Evolutionary conservation across 805 yeast species (phyloP).

Genomic region (Sugiyamaella valdiviana): DNA sequence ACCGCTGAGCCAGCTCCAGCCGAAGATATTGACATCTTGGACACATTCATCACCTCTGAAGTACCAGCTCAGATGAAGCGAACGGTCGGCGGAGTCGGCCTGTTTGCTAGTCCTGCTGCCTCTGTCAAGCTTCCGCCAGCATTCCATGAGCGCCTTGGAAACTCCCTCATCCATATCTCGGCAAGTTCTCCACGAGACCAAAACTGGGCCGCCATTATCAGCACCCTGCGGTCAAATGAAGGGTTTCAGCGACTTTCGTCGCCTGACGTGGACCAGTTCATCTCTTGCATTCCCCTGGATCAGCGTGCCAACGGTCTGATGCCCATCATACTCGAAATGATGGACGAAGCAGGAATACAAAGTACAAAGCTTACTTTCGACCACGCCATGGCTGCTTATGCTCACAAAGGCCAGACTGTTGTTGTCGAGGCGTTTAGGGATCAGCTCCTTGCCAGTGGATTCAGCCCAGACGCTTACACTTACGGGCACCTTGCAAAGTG

Average conservation of each 20-base stretch:
- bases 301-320: constrained; percentile 17
- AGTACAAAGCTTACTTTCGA: constrained; percentile 21
- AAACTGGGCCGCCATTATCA: constrained; percentile 21
- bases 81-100: constrained; percentile 6
- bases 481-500: constrained; percentile 32
- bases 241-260: constrained; percentile 19
- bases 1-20: constrained; percentile 11
- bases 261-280: constrained; percentile 23
- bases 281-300: constrained; percentile 24
- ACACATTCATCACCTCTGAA: constrained; percentile 11
- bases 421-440: constrained; percentile 21
- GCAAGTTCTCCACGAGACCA: constrained; percentile 8
- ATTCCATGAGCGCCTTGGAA: constrained; percentile 17
- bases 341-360: constrained; percentile 18
- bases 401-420: constrained; percentile 23
- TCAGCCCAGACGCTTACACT: constrained; percentile 24
- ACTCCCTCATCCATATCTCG: constrained; percentile 12
- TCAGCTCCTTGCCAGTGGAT: constrained; percentile 19
- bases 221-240: constrained; percentile 15
- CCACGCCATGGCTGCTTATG: constrained; percentile 30
- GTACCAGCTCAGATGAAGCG: constrained; percentile 1
- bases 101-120: constrained; percentile 12
- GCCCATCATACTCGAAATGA: constrained; percentile 21
- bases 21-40: constrained; percentile 15
- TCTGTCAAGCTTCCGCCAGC: constrained; percentile 15